phyloP scores from a whole-genome alignment of 2,329 filamentous ascomycete species.

The Atkinsonella hypoxylon region DNA sequence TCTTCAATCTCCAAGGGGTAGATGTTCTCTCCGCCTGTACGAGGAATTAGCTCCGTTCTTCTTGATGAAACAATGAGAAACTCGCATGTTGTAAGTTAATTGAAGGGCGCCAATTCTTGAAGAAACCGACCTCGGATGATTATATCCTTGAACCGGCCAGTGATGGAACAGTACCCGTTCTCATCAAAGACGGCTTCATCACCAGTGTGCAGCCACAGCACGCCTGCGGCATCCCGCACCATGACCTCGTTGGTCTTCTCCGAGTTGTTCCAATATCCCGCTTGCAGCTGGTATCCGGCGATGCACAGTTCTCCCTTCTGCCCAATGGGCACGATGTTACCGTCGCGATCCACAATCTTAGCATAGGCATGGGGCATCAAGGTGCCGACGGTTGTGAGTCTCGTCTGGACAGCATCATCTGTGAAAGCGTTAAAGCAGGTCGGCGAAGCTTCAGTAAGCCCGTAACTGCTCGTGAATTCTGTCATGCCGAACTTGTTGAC shows the following conservation, averaged over 20 bases:
- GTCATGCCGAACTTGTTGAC: slow-evolving; percentile 62
- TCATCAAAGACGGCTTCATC: slow-evolving; percentile 59
- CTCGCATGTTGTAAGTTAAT: too few species aligned
- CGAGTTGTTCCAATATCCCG: slow-evolving; percentile 56
- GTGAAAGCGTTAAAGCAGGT: slow-evolving; percentile 74
- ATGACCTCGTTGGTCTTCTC: slow-evolving; percentile 58
- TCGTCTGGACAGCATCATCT: slow-evolving; percentile 53
- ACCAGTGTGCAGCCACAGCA: slow-evolving; percentile 54
- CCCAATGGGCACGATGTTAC: slow-evolving; percentile 55
- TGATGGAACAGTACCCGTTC: slow-evolving; percentile 59
- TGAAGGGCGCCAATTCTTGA: background rate
- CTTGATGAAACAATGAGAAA: too few species aligned
- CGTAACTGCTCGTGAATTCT: slow-evolving; percentile 59
- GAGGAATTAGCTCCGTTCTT: background rate
- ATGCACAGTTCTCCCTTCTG: slow-evolving; percentile 64
- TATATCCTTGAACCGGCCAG: slow-evolving; percentile 67
- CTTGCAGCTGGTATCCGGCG: slow-evolving; percentile 63
- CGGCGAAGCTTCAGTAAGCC: slow-evolving; percentile 66
- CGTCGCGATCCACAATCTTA: slow-evolving; percentile 63
- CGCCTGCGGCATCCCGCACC: slow-evolving; percentile 38
- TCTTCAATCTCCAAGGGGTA: slow-evolving; percentile 69
- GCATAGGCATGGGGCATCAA: slow-evolving; percentile 64
- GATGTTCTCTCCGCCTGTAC: slow-evolving; percentile 54
- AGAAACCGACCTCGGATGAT: slow-evolving; percentile 51
- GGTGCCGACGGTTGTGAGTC: slow-evolving; percentile 62